Conservation (phyloP, 2,329 filamentous ascomycete species). For the Aspergillus floridensis region DNA sequence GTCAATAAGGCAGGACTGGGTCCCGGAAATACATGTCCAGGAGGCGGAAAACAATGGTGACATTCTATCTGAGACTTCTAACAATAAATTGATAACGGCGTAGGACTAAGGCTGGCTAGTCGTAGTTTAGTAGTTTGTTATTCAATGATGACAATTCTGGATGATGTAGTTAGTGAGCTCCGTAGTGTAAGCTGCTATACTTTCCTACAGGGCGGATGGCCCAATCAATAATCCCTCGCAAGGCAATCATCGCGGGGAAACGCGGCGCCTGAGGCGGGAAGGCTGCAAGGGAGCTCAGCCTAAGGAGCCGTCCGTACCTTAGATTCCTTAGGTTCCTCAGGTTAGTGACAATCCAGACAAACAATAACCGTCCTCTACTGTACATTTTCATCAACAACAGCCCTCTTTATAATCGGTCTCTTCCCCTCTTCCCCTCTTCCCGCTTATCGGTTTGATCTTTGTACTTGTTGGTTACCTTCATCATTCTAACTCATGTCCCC, state of each 20-base stretch:
- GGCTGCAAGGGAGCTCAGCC: neutral
- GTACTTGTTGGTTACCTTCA: no score
- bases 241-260: neutral
- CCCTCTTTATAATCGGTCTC: neutral
- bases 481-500: no score
- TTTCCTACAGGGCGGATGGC: no score
- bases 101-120: neutral
- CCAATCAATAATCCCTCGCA: neutral
- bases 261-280: neutral
- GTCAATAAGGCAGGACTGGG: no score
- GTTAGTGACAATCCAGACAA: no score
- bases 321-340: no score
- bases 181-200: no score
- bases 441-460: neutral
- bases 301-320: no score
- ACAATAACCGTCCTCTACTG: no score
- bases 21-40: no score
- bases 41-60: neutral
- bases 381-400: neutral
- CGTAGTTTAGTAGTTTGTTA: no score
- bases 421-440: neutral
- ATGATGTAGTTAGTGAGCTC: neutral
- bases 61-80: neutral
- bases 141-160: neutral
- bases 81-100: neutral